phyloP scores from a whole-genome alignment of 331 rosid species.

The Cydonia oblonga region DNA sequence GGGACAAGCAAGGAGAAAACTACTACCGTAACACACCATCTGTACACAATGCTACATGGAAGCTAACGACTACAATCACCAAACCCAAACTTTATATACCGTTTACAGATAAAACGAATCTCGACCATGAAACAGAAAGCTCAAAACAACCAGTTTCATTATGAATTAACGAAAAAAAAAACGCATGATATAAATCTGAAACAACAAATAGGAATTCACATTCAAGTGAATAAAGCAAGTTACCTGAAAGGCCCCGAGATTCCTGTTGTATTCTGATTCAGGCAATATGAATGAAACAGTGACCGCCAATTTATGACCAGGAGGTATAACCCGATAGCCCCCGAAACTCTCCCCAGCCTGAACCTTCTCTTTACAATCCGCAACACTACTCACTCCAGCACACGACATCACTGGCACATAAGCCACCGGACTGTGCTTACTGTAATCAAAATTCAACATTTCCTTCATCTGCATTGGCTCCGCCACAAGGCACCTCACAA shows the following conservation, averaged over 20 bases:
- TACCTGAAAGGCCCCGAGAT: conserved; percentile 81
- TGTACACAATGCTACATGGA: neutral
- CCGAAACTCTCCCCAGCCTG: conserved; percentile 11
- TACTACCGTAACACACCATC: neutral
- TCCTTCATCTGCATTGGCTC: conserved; percentile 50
- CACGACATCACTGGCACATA: conserved; percentile 46
- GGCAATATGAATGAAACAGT: conserved; percentile 44
- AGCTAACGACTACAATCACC: neutral
- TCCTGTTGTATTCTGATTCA: conserved; percentile 69
- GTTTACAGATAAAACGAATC: neutral
- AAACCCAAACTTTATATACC: neutral
- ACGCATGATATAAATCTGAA: neutral
- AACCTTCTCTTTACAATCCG: conserved; percentile 19
- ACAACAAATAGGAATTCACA: neutral
- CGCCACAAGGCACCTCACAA: conserved; percentile 40
- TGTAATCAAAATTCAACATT: conserved; percentile 58
- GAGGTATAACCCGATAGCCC: conserved; percentile 34
- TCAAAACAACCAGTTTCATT: neutral
- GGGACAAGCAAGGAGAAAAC: neutral
- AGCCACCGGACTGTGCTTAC: conserved; percentile 57
- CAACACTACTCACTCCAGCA: conserved; percentile 21
- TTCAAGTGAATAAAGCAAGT: neutral
- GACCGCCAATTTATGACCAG: conserved; percentile 36
- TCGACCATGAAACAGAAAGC: neutral
- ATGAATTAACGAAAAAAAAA: neutral